Evolutionary conservation across 352 stramenopile genomes (phyloP).

Genomic region (Globisporangium ultimum): DNA sequence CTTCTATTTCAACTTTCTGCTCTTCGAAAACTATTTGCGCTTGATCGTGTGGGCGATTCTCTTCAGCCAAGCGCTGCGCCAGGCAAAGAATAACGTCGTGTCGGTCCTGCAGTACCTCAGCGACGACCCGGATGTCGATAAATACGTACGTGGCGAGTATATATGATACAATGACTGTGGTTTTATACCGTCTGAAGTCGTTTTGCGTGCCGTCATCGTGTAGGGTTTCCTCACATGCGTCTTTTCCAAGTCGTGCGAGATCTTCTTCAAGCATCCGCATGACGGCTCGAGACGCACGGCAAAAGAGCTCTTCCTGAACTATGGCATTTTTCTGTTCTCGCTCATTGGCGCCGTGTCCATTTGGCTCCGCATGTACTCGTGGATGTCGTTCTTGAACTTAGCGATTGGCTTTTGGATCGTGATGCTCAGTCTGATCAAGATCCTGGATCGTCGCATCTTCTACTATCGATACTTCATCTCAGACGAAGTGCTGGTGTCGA

Average conservation of each 20-base stretch:
- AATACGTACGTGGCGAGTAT: constrained; percentile 39
- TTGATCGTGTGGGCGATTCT: constrained; percentile 87
- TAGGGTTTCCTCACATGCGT: constrained; percentile 78
- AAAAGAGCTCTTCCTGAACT: constrained; percentile 86
- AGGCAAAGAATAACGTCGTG: constrained; percentile 84
- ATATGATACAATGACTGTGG: background rate
- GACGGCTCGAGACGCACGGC: constrained; percentile 55
- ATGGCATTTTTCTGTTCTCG: constrained; percentile 84
- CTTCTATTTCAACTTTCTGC: constrained; percentile 89
- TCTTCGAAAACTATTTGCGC: constrained; percentile 88
- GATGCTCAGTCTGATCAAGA: constrained; percentile 67
- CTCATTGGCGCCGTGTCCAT: constrained; percentile 82
- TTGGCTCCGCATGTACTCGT: constrained; percentile 84
- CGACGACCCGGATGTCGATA: constrained; percentile 67
- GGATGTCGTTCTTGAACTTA: constrained; percentile 73
- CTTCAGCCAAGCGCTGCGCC: constrained; percentile 81
- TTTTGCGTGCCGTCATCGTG: background rate
- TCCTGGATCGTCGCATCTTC: constrained; percentile 81
- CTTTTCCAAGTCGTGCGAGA: constrained; percentile 74
- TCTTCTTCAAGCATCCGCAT: constrained; percentile 72
- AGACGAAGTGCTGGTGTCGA: constrained; percentile 82
- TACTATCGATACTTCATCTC: constrained; percentile 89
- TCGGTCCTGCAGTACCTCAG: constrained; percentile 84
- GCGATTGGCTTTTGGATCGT: constrained; percentile 67
- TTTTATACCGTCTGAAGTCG: background rate